Conservation (phyloP, 1,139 yeast genomes). For the Taphrina communis region DNA sequence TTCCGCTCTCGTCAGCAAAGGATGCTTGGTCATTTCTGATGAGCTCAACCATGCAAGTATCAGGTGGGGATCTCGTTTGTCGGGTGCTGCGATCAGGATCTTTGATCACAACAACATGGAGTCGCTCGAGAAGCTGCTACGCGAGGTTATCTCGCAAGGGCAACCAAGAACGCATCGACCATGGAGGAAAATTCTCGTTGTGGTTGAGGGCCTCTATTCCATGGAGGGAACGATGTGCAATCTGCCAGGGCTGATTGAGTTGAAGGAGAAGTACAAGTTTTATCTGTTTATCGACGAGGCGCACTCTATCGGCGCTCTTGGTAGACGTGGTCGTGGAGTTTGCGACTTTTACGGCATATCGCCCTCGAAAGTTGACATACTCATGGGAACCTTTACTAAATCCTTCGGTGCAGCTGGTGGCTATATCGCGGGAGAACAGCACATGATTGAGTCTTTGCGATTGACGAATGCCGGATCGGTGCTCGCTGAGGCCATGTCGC, state of each 20-base stretch:
- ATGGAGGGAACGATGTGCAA: conserved; percentile 98
- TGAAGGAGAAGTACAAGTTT: conserved; percentile 85
- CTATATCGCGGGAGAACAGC: conserved; percentile 76
- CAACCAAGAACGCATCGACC: conserved; percentile 97
- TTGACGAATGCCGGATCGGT: conserved; percentile 72
- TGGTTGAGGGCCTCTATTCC: conserved; percentile 94
- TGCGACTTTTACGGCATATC: conserved; percentile 88
- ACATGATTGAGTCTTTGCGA: conserved; percentile 74
- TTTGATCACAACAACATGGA: conserved; percentile 89
- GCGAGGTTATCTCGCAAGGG: conserved; percentile 92
- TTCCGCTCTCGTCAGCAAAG: conserved; percentile 79
- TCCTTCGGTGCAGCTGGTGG: conserved; percentile 99
- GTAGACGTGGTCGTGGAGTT: conserved; percentile 90
- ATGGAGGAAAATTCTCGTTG: conserved; percentile 90
- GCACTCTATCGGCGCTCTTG: conserved; percentile 97
- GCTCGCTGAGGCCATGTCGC: conserved; percentile 85
- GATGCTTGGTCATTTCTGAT: conserved; percentile 89
- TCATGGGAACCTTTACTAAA: conserved; percentile 97
- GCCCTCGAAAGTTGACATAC: conserved; percentile 75
- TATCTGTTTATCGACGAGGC: conserved; percentile 95
- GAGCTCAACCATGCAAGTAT: conserved; percentile 95
- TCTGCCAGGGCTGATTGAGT: conserved; percentile 73
- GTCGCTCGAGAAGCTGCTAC: conserved; percentile 70
- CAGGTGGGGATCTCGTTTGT: conserved; percentile 88
- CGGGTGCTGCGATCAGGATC: conserved; percentile 92